phyloP scores from a whole-genome alignment of 345 rosid species.

The Populus euphratica region DNA sequence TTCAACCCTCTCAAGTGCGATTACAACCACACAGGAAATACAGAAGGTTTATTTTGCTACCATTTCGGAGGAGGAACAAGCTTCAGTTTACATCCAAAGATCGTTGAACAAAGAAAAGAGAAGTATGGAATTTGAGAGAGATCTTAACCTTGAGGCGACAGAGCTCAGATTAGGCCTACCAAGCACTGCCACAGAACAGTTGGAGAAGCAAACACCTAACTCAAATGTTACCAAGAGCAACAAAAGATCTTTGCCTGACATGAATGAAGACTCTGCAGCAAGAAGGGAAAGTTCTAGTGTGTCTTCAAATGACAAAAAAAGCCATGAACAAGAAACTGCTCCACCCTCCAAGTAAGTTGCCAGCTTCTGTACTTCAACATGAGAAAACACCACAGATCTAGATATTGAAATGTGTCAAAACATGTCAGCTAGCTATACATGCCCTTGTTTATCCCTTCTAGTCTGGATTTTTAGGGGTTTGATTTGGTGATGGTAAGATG shows the following conservation, averaged over 20 bases:
- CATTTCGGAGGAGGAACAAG: neutral
- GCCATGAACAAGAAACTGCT: conserved; percentile 14
- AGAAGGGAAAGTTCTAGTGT: neutral
- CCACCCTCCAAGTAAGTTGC: conserved; percentile 39
- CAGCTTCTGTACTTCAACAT: neutral
- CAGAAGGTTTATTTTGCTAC: neutral
- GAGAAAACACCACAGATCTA: neutral
- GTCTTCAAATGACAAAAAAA: conserved; percentile 6
- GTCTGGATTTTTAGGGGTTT: neutral
- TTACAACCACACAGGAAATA: neutral
- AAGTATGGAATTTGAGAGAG: conserved; percentile 30
- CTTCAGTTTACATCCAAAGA: neutral
- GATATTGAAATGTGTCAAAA: neutral
- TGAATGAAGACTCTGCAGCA: conserved; percentile 16
- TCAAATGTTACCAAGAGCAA: conserved; percentile 12
- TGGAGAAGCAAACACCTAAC: conserved; percentile 5
- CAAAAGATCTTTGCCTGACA: conserved; percentile 39
- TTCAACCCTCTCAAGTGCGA: neutral
- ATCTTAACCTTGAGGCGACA: conserved; percentile 42
- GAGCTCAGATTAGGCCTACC: conserved; percentile 47
- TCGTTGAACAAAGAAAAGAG: too few species aligned
- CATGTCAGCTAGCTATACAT: neutral
- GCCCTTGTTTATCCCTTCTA: neutral
- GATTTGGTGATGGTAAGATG: neutral
- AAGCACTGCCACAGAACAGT: conserved; percentile 17